Evolutionary conservation across 768 basidiomycete species (phyloP).

Genomic region (Boletales sp.): DNA sequence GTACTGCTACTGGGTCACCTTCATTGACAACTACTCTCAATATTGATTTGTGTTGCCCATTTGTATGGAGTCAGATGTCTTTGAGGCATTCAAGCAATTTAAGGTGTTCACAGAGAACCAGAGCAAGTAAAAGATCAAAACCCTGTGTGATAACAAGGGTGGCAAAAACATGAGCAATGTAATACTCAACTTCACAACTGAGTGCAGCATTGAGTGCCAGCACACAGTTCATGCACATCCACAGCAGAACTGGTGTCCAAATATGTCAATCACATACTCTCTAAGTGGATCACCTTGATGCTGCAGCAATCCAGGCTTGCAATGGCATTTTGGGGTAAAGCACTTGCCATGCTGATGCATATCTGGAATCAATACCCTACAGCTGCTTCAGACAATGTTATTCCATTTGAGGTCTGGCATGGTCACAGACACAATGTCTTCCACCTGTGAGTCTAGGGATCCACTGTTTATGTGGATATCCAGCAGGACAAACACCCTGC

Average conservation of each 20-base stretch:
- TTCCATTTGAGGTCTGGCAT: conserved; percentile 1
- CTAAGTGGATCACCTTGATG: not conserved
- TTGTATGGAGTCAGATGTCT: too few relatives aligned
- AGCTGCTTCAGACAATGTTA: not conserved
- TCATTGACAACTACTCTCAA: not conserved
- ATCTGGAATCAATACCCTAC: conserved; percentile 2
- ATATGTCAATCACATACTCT: not conserved
- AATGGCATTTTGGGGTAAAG: not conserved
- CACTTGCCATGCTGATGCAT: not conserved
- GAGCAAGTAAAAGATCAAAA: too few relatives aligned
- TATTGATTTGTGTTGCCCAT: not conserved
- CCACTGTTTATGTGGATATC: not conserved
- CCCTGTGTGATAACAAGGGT: too few relatives aligned
- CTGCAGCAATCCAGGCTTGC: too few relatives aligned
- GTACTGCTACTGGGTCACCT: not conserved
- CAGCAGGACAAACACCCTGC: not conserved
- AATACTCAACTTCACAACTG: too few relatives aligned
- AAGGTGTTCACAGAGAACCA: too few relatives aligned
- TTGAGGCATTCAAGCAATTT: too few relatives aligned
- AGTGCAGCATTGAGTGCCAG: too few relatives aligned
- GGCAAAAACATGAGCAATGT: too few relatives aligned
- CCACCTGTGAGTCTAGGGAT: conserved; percentile 5
- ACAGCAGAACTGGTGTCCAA: not conserved
- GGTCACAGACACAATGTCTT: conserved; percentile 2
- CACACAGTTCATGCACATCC: not conserved